A percentile compares a stretch with the other conserved stretches of the same genome.
Evolutionary conservation across 1,284 basidiomycete species (phyloP).

Genomic region (Pyrrhoderma lamaoense): DNA sequence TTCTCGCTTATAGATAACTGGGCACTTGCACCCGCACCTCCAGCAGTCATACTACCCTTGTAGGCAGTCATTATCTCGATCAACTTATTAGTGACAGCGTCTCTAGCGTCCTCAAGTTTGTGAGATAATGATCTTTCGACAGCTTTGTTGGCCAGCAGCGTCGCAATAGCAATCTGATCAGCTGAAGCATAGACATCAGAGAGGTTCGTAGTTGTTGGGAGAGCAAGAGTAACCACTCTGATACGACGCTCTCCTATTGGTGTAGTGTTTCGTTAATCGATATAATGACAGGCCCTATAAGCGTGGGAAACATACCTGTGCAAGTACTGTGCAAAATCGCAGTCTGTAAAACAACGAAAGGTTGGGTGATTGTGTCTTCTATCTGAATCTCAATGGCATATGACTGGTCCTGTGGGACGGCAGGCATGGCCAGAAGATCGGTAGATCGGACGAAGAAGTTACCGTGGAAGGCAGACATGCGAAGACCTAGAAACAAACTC

Average conservation of each 20-base stretch:
- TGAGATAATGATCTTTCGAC: constrained; percentile 89
- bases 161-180: constrained; percentile 89
- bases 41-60: constrained; percentile 95
- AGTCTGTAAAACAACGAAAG: constrained; percentile 94
- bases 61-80: constrained; percentile 89
- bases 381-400: constrained; percentile 97
- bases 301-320: constrained; percentile 51
- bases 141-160: constrained; percentile 92
- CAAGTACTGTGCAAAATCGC: constrained; percentile 95
- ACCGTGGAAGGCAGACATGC: constrained; percentile 97
- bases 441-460: constrained; percentile 99
- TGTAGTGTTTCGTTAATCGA: not conserved
- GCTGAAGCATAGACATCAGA: constrained; percentile 94
- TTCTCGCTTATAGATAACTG: constrained; percentile 91
- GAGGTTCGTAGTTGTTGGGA: constrained; percentile 89
- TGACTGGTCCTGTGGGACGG: constrained; percentile 93
- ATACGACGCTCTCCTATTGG: constrained; percentile 82
- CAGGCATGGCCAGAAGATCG: constrained; percentile 93
- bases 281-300: not conserved
- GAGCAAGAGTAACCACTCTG: constrained; percentile 87
- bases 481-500: constrained; percentile 75
- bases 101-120: constrained; percentile 91
- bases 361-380: constrained; percentile 89
- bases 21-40: constrained; percentile 88
- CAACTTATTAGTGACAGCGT: constrained; percentile 85